These are phyloP conservation scores for Saraca asoca DNA, from an alignment of 331 rosid genomes.

Conservation along the genomic window DNA sequence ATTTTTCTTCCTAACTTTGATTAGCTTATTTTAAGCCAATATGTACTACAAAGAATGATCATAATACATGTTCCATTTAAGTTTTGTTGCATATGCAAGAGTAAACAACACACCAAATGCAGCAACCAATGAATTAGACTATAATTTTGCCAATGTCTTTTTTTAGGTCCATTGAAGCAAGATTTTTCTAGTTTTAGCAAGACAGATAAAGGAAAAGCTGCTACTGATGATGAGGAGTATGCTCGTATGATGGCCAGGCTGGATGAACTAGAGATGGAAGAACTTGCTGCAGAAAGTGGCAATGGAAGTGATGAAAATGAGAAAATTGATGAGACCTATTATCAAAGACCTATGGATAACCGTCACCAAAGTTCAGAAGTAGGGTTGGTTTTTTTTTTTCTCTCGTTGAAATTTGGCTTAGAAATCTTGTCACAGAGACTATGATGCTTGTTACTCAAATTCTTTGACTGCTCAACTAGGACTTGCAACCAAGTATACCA, in stretches of 20 bases:
- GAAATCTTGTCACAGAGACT: slow-evolving; percentile 33
- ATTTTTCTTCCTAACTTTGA: background rate
- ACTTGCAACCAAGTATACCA: slow-evolving; percentile 32
- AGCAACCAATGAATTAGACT: background rate
- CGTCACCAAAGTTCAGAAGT: slow-evolving; percentile 46
- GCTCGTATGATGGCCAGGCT: slow-evolving; percentile 54
- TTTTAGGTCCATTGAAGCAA: slow-evolving; percentile 51
- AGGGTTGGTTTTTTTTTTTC: slow-evolving; percentile 33
- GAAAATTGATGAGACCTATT: slow-evolving; percentile 39
- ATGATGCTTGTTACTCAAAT: slow-evolving; percentile 29
- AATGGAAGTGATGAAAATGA: slow-evolving; percentile 40
- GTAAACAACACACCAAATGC: slow-evolving; percentile 9
- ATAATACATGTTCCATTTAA: slow-evolving; percentile 10
- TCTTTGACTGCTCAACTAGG: slow-evolving; percentile 41
- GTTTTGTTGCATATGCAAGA: slow-evolving; percentile 9
- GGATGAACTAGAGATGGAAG: slow-evolving; percentile 83
- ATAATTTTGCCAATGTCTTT: slow-evolving; percentile 13
- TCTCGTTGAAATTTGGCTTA: slow-evolving; percentile 31
- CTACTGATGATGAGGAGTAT: slow-evolving; percentile 53
- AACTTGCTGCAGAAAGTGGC: slow-evolving; percentile 63
- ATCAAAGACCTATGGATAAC: slow-evolving; percentile 43
- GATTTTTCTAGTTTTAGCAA: slow-evolving; percentile 38
- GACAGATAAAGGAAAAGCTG: slow-evolving; percentile 33
- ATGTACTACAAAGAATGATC: background rate
- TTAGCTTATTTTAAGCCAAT: background rate